Percentiles rank a stretch among this genome's conserved stretches.
Evolutionary conservation across 2,329 filamentous ascomycete genomes (phyloP).

Genomic region (Calonectria multiphialidica): DNA sequence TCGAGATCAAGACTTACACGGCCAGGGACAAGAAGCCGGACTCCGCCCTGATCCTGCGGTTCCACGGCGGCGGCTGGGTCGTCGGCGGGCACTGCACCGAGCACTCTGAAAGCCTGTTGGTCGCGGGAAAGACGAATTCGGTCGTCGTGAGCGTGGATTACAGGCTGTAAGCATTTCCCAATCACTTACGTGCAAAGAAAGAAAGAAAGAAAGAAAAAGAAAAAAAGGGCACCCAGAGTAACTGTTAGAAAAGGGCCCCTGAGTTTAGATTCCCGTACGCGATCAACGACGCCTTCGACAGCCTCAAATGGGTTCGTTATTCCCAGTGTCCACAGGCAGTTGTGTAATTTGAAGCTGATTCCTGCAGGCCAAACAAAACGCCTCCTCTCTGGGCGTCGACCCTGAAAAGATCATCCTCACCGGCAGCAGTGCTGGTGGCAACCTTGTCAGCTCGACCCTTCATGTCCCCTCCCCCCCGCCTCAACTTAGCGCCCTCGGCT

Average conservation of each 20-base stretch:
- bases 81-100: conserved; percentile 51
- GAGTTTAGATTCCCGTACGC: conserved; percentile 51
- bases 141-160: conserved; percentile 54
- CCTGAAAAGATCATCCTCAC: conserved; percentile 50
- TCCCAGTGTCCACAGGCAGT: not conserved
- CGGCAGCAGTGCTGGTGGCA: conserved; percentile 52
- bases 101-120: conserved; percentile 49
- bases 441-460: conserved; percentile 43
- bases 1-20: conserved; percentile 51
- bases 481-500: not conserved
- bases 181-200: conserved; percentile 28
- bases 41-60: conserved; percentile 47
- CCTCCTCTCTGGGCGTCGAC: conserved; percentile 45
- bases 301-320: conserved; percentile 49
- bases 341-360: not conserved
- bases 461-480: too few relatives aligned
- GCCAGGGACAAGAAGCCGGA: conserved; percentile 39
- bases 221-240: conserved; percentile 20
- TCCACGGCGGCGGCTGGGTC: conserved; percentile 53
- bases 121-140: conserved; percentile 47
- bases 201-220: conserved; percentile 29
- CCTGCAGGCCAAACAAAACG: conserved; percentile 46
- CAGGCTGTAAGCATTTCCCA: conserved; percentile 44
- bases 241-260: conserved; percentile 47
- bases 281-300: conserved; percentile 52